Evolutionary conservation across 208 protist genomes (phyloP), one percentile per base, ranked within the genome.

Genomic region (Tritrichomonas foetus): DNA sequence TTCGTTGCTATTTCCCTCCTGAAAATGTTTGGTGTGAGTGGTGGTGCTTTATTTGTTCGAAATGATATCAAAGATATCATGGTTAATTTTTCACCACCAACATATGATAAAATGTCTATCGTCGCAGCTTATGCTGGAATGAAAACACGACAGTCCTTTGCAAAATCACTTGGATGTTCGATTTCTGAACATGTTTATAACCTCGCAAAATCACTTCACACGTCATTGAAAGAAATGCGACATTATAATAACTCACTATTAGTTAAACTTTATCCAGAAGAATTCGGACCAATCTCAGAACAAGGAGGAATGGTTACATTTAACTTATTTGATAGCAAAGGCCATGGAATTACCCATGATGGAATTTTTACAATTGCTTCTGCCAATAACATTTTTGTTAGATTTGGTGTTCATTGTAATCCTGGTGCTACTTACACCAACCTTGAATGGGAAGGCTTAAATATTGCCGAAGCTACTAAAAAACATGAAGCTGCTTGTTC

Each of bases 221-320:
- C 3, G 20, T 47, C 14, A 39, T 13, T 89, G 9, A 89, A 89
- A 89, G 3, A 53, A n/a, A 13, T 89, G 11, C 53, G 57, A 47
- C 78, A 89, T 57, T 57, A 89, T 27, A 89, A 89, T 39, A 47
- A 47, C n/a, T 39, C 25, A 39, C 78, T 47, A 33, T 16, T 57
- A 39, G 44, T 89, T 20, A 11, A 57, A 36, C 30, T 89, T 27
- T 89, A 89, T 57, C 78, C 78, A 39, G 47, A 13, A 13, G 47
- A 89, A 57, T 36, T 44, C 13, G 25, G 16, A 14, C 20, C 11
- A 50, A 89, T 53, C 57, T 50, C 41, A 9, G 78, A 89, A 16
- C 78, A 89, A 89, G 78, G 78, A n/a, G 78, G 78, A 44, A 89
- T 39, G 3, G n/a, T 89, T n/a, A 47, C 78, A 39, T 89, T 89